Conservation (phyloP, 2,329 filamentous ascomycete genomes). For the Sarocladium kiliense region DNA sequence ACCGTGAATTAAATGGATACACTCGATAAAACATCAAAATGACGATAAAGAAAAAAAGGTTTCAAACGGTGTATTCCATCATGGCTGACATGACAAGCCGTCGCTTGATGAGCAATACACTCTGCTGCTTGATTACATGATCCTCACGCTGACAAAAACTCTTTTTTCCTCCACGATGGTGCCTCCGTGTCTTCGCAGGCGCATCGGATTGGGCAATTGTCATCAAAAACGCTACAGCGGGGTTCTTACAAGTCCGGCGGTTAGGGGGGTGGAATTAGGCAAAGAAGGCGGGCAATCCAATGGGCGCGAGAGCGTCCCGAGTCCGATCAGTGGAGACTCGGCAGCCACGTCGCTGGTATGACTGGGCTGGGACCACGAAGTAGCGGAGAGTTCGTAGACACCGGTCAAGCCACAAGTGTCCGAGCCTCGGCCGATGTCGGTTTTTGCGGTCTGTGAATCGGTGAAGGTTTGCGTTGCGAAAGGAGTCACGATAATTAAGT, state of each 20-base stretch:
- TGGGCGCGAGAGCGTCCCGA: not conserved
- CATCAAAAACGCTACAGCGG: not conserved
- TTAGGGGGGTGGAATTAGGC: not conserved
- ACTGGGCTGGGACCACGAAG: not conserved
- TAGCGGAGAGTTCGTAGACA: not conserved
- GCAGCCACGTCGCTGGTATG: not conserved
- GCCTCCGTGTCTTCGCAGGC: not conserved
- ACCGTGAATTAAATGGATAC: no score
- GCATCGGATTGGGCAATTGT: not conserved
- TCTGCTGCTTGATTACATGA: not conserved
- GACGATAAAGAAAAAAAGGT: no score
- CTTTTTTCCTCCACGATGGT: not conserved
- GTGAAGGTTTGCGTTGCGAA: no score
- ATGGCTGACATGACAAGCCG: no score
- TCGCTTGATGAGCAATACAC: not conserved
- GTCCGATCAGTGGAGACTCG: slow-evolving; percentile 1
- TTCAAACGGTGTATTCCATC: no score
- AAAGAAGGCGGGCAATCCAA: no score
- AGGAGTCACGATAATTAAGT: no score
- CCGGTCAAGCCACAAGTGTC: not conserved
- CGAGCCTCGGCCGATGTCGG: not conserved
- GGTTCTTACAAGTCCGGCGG: not conserved
- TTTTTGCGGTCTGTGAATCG: not conserved
- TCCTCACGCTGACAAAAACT: not conserved
- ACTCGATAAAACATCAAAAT: no score